A percentile compares a stretch with the other conserved stretches of the same genome.
These are phyloP conservation scores for Aspergillus arachidicola DNA, from an alignment of 2,329 filamentous ascomycete species.

Conservation along the genomic window DNA sequence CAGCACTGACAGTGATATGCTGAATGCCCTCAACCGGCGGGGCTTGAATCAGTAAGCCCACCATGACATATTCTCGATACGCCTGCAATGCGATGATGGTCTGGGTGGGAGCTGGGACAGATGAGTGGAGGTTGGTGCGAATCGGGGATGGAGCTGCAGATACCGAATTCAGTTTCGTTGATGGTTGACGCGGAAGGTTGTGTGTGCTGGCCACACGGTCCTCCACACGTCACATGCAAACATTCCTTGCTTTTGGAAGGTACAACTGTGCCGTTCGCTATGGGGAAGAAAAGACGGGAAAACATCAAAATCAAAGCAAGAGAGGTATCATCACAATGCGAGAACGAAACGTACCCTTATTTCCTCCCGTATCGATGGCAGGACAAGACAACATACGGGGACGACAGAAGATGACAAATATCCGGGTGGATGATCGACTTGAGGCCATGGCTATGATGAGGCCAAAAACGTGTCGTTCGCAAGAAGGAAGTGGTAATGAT, in stretches of 20 bases:
- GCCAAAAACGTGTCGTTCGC: background rate
- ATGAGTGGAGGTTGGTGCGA: conserved; percentile 1
- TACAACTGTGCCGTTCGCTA: background rate
- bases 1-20: conserved; percentile 54
- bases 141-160: conserved; percentile 2
- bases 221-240: conserved; percentile 8
- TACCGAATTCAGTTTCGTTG: conserved; percentile 4
- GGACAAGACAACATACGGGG: background rate
- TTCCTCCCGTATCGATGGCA: background rate
- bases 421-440: background rate
- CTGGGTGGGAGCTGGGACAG: background rate
- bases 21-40: conserved; percentile 49
- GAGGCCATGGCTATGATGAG: background rate
- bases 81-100: background rate
- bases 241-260: background rate
- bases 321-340: background rate
- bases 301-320: conserved; percentile 1
- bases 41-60: conserved; percentile 35
- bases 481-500: conserved; percentile 3
- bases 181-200: conserved; percentile 17
- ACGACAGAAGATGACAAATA: conserved; percentile 1
- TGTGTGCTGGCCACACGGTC: conserved; percentile 29
- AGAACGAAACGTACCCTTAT: background rate
- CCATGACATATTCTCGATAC: background rate
- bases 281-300: background rate